Percentiles rank a stretch among this genome's conserved stretches.
These are phyloP conservation scores for Stemphylium lycopersici DNA, from an alignment of 2,329 filamentous ascomycete genomes.

Conservation along the genomic window DNA sequence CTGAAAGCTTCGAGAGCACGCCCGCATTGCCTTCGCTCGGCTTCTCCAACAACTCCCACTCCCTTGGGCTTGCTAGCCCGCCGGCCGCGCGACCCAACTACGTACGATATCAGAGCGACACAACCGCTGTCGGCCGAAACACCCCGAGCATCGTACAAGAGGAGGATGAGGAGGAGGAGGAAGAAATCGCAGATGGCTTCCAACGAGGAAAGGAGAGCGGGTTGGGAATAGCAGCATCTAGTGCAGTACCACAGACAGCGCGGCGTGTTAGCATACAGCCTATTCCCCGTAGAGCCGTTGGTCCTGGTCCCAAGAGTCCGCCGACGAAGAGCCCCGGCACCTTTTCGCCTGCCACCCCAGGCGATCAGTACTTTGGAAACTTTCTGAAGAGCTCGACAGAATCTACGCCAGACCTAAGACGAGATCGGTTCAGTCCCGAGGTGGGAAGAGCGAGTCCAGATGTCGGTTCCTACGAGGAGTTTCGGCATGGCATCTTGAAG, in stretches of 20 bases:
- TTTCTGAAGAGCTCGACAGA: conserved; percentile 36
- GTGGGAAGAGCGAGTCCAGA: conserved; percentile 33
- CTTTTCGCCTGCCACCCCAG: conserved; percentile 35
- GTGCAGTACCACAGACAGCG: conserved; percentile 19
- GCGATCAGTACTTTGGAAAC: conserved; percentile 35
- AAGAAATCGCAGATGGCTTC: conserved; percentile 36
- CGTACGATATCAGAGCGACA: conserved; percentile 44
- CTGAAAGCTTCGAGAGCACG: conserved; percentile 34
- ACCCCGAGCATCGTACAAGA: conserved; percentile 34
- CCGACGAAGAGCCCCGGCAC: conserved; percentile 26
- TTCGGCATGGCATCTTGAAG: conserved; percentile 31
- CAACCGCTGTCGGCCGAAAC: conserved; percentile 39
- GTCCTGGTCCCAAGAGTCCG: conserved; percentile 24
- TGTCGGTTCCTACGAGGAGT: conserved; percentile 37
- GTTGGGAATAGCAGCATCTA: conserved; percentile 43
- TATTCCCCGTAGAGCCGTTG: conserved; percentile 27
- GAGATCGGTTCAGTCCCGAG: conserved; percentile 28
- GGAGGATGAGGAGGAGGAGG: conserved; percentile 46
- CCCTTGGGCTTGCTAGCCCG: conserved; percentile 34
- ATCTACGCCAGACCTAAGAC: conserved; percentile 42
- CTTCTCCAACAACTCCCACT: conserved; percentile 32
- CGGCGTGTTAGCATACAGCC: conserved; percentile 31
- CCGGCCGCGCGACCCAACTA: conserved; percentile 44
- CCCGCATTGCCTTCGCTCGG: conserved; percentile 37
- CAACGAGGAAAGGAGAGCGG: conserved; percentile 30